phyloP scores from a whole-genome alignment of 176 grass and related monocot species.

The Tuctoria greenei region DNA sequence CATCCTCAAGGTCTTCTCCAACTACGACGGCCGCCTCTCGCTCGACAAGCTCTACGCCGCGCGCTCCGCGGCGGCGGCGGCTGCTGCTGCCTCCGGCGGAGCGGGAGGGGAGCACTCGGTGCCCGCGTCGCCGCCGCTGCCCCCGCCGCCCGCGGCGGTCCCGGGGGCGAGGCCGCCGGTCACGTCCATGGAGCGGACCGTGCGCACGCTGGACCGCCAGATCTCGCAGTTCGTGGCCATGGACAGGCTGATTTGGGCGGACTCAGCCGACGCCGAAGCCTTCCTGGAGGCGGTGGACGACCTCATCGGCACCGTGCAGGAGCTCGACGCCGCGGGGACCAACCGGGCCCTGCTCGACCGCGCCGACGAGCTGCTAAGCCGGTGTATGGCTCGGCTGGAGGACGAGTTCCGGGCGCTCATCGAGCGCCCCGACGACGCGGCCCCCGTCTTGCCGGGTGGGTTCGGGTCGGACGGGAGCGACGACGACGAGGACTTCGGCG shows the following conservation, averaged over 20 bases:
- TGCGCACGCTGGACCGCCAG: slow-evolving; percentile 87
- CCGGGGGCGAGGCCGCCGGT: slow-evolving; percentile 34
- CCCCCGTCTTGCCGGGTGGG: slow-evolving; percentile 39
- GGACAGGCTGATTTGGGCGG: slow-evolving; percentile 78
- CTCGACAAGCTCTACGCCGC: slow-evolving; percentile 79
- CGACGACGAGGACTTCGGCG: slow-evolving; percentile 48
- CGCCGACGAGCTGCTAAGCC: slow-evolving; percentile 85
- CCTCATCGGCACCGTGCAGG: slow-evolving; percentile 77
- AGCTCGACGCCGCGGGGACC: slow-evolving; percentile 64
- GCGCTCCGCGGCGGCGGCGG: slow-evolving; percentile 25
- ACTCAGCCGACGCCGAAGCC: slow-evolving; percentile 55
- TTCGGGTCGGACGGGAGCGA: slow-evolving; percentile 59
- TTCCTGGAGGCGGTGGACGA: slow-evolving; percentile 95
- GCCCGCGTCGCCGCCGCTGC: slow-evolving; percentile 35
- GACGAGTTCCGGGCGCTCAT: slow-evolving; percentile 85
- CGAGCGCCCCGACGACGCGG: slow-evolving; percentile 78
- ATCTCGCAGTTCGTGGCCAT: slow-evolving; percentile 79
- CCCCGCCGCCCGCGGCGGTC: background rate
- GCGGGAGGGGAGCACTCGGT: slow-evolving; percentile 40
- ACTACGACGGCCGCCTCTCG: slow-evolving; percentile 88
- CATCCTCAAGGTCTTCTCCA: slow-evolving; percentile 91
- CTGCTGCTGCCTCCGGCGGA: background rate
- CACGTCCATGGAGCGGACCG: slow-evolving; percentile 68
- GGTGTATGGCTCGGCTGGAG: slow-evolving; percentile 84
- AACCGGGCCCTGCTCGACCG: slow-evolving; percentile 77